Conservation (phyloP, 805 yeast genomes). For the Starmerella vitae region DNA sequence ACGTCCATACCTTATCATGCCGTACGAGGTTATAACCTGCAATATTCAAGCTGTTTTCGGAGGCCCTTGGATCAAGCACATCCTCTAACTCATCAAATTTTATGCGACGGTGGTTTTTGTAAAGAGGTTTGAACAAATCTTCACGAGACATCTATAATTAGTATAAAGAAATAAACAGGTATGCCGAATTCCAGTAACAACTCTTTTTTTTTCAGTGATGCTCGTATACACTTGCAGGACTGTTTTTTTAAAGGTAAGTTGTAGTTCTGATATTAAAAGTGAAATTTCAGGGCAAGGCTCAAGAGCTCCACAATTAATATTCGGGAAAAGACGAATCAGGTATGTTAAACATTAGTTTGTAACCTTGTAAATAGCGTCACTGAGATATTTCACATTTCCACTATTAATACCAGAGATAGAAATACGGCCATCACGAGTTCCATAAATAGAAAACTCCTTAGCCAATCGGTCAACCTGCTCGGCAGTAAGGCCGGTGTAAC, state of each 20-base stretch:
- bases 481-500: constrained; percentile 67
- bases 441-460: constrained; percentile 63
- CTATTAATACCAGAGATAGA: constrained; percentile 88
- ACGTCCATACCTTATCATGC: constrained; percentile 8
- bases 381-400: constrained; percentile 62
- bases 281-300: background rate
- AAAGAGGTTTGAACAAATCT: constrained; percentile 23
- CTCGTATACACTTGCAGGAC: no score
- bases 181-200: background rate
- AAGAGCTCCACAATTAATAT: no score
- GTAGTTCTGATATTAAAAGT: no score
- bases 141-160: background rate
- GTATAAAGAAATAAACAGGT: background rate
- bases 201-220: background rate
- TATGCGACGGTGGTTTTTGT: constrained; percentile 17
- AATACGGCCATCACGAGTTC: constrained; percentile 76
- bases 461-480: constrained; percentile 63
- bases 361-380: constrained; percentile 68
- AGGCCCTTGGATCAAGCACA: constrained; percentile 14
- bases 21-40: constrained; percentile 4
- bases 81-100: constrained; percentile 3
- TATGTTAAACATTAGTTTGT: no score
- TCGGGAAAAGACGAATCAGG: no score
- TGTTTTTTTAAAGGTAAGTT: background rate
- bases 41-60: background rate